These are phyloP conservation scores for Peniophora sp. DNA, from an alignment of 1,284 basidiomycete species.

Conservation along the genomic window DNA sequence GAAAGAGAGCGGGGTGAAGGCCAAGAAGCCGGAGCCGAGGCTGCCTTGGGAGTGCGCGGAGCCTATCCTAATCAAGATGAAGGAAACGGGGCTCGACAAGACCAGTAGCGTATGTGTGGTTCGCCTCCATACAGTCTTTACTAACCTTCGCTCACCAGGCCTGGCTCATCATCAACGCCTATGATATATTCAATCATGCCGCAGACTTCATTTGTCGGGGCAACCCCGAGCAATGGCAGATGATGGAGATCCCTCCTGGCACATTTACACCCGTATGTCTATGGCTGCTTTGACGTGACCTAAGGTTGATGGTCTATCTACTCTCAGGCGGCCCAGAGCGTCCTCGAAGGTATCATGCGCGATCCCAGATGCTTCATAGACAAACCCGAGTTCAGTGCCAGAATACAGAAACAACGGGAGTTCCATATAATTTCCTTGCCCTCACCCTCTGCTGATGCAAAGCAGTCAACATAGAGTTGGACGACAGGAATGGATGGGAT, in stretches of 20 bases:
- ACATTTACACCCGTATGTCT: neutral
- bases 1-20: neutral
- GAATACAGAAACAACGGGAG: slow-evolving; percentile 28
- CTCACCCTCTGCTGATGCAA: slow-evolving; percentile 18
- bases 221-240: neutral
- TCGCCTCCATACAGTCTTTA: neutral
- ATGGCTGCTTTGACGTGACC: neutral
- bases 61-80: neutral
- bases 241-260: neutral
- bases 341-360: slow-evolving; percentile 24
- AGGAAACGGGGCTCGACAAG: neutral
- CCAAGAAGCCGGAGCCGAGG: neutral
- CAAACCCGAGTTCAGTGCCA: slow-evolving; percentile 14
- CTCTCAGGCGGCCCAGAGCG: slow-evolving; percentile 17
- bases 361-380: slow-evolving; percentile 27
- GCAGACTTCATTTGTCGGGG: neutral
- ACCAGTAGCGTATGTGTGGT: neutral
- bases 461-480: slow-evolving; percentile 18
- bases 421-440: too few species aligned
- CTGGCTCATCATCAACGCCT: neutral
- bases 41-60: neutral
- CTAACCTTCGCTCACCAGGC: neutral
- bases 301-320: neutral
- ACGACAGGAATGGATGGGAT: slow-evolving; percentile 24
- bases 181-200: neutral